These are phyloP conservation scores for Tetrastigma voinierianum DNA, from an alignment of 164 flowering plant genomes.

Conservation along the genomic window DNA sequence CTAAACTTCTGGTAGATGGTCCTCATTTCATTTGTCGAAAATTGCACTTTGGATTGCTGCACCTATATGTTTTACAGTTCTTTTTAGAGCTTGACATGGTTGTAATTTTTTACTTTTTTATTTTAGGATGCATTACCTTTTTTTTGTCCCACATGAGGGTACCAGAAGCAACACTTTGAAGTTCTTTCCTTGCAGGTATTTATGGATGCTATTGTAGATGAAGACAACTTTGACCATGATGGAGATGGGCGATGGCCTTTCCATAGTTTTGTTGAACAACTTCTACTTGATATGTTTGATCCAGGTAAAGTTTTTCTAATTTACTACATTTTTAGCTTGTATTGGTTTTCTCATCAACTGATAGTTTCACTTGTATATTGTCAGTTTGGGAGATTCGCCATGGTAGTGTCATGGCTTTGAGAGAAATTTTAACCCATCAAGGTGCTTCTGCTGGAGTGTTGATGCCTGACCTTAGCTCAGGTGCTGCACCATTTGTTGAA, in stretches of 20 bases:
- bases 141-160: not conserved
- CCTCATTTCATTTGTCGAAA: no score
- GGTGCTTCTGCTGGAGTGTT: constrained; percentile 82
- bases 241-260: constrained; percentile 89
- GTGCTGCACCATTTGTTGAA: constrained; percentile 24
- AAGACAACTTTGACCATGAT: constrained; percentile 55
- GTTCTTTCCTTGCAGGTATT: constrained; percentile 32
- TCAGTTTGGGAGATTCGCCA: constrained; percentile 99
- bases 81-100: not conserved
- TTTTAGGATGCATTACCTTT: not conserved
- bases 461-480: constrained; percentile 47
- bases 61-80: not conserved
- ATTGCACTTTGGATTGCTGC: no score
- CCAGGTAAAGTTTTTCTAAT: constrained; percentile 51
- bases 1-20: no score
- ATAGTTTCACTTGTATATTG: constrained; percentile 11
- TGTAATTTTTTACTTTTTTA: not conserved
- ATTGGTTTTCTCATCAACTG: constrained; percentile 5
- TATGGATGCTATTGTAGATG: constrained; percentile 49
- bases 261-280: constrained; percentile 80
- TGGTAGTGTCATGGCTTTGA: constrained; percentile 94
- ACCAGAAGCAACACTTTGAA: constrained; percentile 1
- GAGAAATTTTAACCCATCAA: constrained; percentile 89
- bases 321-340: constrained; percentile 6
- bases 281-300: constrained; percentile 90